Percentiles rank a stretch among this genome's conserved stretches.
Evolutionary conservation across 108 stramenopile species (phyloP).

Genomic region (Schizochytrium sp.): DNA sequence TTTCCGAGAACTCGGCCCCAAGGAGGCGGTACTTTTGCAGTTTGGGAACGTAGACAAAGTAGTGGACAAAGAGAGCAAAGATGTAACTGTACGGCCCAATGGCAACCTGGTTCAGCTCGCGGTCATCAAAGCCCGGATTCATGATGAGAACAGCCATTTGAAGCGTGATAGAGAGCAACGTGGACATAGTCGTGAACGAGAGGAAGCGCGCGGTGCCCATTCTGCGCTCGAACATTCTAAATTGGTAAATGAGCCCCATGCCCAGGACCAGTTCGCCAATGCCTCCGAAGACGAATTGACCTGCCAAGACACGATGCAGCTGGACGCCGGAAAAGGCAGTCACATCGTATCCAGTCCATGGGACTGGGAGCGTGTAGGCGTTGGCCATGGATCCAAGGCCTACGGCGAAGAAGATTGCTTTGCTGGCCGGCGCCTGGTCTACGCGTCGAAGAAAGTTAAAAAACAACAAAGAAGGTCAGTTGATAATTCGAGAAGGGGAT

Average conservation of each 20-base stretch:
- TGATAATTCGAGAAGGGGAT: background rate
- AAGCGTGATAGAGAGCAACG: background rate
- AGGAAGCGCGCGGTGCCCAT: background rate
- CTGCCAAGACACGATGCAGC: background rate
- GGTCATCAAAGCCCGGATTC: background rate
- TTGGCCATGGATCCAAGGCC: background rate
- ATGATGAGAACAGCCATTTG: background rate
- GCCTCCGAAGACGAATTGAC: background rate
- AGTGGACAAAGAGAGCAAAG: background rate
- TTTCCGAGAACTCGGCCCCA: background rate
- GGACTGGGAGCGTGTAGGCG: background rate
- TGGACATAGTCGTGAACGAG: background rate
- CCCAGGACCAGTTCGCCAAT: conserved; percentile 1
- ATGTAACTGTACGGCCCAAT: background rate
- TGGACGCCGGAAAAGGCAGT: background rate
- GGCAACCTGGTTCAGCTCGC: background rate
- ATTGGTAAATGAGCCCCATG: background rate
- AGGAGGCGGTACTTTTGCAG: background rate
- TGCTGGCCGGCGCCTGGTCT: conserved; percentile 6
- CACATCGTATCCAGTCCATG: background rate
- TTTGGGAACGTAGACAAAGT: background rate
- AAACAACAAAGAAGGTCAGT: background rate
- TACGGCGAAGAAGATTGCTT: background rate
- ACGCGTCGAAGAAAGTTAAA: background rate
- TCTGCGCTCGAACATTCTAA: background rate